Evolutionary conservation across 1,139 yeast species (phyloP).

Genomic region (Starmera stellimalicola): DNA sequence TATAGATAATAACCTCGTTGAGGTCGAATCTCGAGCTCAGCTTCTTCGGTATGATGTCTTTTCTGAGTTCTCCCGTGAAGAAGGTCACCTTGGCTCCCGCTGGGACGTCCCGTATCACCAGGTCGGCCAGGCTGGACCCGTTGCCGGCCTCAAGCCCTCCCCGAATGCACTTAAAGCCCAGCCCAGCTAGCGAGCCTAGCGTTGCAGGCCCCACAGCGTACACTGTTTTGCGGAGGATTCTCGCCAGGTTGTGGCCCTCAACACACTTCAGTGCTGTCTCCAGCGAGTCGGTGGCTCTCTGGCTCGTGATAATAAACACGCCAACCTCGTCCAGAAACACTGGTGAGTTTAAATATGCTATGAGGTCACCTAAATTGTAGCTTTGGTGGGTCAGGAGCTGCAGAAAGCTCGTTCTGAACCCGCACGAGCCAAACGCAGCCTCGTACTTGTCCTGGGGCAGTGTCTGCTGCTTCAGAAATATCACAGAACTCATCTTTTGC

Average conservation of each 20-base stretch:
- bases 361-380: constrained; percentile 35
- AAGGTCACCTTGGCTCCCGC: constrained; percentile 38
- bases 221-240: constrained; percentile 40
- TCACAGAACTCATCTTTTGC: constrained; percentile 14
- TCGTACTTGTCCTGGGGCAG: constrained; percentile 59
- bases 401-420: constrained; percentile 41
- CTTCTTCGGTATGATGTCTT: constrained; percentile 69
- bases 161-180: constrained; percentile 59
- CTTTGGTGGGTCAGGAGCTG: constrained; percentile 64
- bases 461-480: constrained; percentile 60
- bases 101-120: constrained; percentile 39
- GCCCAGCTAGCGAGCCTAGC: constrained; percentile 39
- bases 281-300: constrained; percentile 81
- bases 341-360: constrained; percentile 30
- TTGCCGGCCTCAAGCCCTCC: constrained; percentile 81
- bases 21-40: constrained; percentile 42
- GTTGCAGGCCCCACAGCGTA: constrained; percentile 96
- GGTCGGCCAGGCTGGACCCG: constrained; percentile 60
- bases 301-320: constrained; percentile 76
- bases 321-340: constrained; percentile 32
- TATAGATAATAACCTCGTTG: constrained; percentile 59
- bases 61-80: constrained; percentile 78
- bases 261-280: constrained; percentile 32
- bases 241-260: constrained; percentile 8
- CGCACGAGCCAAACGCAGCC: constrained; percentile 20